A percentile compares a stretch with the other conserved stretches of the same genome.
Conservation (phyloP, 768 basidiomycete genomes). For the Trametopsis cervina region DNA sequence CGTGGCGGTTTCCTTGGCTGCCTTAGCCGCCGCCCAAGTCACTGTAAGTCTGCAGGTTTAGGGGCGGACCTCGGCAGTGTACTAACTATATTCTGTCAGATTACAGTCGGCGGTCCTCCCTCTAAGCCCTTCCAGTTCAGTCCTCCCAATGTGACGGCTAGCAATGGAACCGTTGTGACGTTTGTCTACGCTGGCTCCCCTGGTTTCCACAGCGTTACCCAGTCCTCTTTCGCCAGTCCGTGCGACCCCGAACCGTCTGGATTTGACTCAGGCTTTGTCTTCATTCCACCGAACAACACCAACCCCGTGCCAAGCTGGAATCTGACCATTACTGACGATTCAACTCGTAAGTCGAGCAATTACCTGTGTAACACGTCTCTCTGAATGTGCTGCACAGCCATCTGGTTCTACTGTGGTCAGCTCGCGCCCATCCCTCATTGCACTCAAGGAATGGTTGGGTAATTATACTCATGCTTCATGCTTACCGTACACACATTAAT, state of each 20-base stretch:
- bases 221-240: constrained; percentile 39
- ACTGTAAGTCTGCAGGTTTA: constrained; percentile 14
- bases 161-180: constrained; percentile 38
- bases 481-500: not conserved
- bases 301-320: constrained; percentile 35
- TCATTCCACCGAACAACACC: constrained; percentile 25
- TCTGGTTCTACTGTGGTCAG: constrained; percentile 59
- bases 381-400: constrained; percentile 25
- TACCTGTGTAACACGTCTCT: not conserved
- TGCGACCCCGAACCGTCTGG: constrained; percentile 40
- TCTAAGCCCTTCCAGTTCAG: constrained; percentile 41
- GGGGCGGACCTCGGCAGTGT: not conserved
- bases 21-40: constrained; percentile 16
- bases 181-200: constrained; percentile 46
- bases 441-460: constrained; percentile 29
- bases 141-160: constrained; percentile 35
- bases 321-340: constrained; percentile 42
- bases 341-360: constrained; percentile 31
- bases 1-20: constrained; percentile 14
- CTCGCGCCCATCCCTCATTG: constrained; percentile 36
- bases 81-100: constrained; percentile 8
- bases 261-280: constrained; percentile 50
- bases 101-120: constrained; percentile 34
- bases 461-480: not conserved
- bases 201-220: constrained; percentile 49